Evolutionary conservation across 1,284 basidiomycete genomes (phyloP), one percentile per base, ranked within the genome.

Genomic region (Trametes polyzona): DNA sequence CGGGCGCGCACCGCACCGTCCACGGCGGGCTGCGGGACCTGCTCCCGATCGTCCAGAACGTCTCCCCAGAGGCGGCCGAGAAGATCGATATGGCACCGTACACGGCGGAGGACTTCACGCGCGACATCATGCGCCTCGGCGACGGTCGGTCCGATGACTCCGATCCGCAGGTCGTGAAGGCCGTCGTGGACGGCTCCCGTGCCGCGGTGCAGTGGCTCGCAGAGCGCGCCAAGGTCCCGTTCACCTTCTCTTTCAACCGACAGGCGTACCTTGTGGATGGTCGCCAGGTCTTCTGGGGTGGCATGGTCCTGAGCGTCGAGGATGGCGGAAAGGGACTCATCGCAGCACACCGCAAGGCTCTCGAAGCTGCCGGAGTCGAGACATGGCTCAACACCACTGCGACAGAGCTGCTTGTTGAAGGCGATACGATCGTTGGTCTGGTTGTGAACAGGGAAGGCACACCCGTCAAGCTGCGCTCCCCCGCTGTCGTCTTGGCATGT

Each of bases 281-380:
- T 26, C 75, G 80, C 53, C 80, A 84, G 63, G 84, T 78, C 59
- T 88, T 88, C 64, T 88, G 86, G 86, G 87, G 87, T 19, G 87
- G 86, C 2, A 70, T 88, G 68, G 83, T 79, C 16, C 74, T 88
- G 19, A 78, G 79, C 59, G 82, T 83, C 12, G 74, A 81, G 44
- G 80, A 83, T 39, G 86, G 86, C 3, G 86, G 87, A 7, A 88
- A 88, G 66, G 86, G 87, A 1, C 70, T 88, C n/a, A 85, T 88
- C 57, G 73, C 67, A 33, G 79, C 84, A 3, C 82, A 87, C 68
- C 76, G 76, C 37, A 68, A 64, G n/a, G 80, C 81, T 1, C 73
- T 88, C 52, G 64, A 71, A 46, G 71, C 75, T 41, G 78, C 76
- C 4, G 81, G 82, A 0, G 76, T 88, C 3, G 72, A 82, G 40